These are phyloP conservation scores for Talaromyces sp. DNA, from an alignment of 2,329 filamentous ascomycete species.

Conservation along the genomic window DNA sequence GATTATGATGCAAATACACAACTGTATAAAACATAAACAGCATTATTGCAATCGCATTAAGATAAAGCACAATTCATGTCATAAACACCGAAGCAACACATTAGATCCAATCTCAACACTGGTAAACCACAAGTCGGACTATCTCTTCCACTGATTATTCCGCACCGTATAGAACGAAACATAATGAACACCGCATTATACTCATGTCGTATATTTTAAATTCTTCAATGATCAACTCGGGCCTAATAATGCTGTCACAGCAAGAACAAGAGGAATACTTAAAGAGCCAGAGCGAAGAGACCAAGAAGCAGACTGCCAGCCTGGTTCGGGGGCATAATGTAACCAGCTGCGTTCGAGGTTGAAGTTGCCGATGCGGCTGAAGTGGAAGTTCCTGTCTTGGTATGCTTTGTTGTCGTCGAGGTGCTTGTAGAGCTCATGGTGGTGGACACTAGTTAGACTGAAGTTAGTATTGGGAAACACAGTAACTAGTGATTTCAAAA, in stretches of 20 bases:
- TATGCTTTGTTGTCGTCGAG: conserved; percentile 21
- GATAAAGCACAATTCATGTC: conserved; percentile 6
- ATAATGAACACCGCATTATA: conserved; percentile 1
- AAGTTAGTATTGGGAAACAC: conserved; percentile 10
- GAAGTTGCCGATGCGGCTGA: conserved; percentile 24
- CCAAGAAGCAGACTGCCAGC: conserved; percentile 33
- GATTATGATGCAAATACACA: background rate
- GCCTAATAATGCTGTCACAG: background rate
- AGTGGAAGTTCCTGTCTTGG: conserved; percentile 21
- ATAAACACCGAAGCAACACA: conserved; percentile 10
- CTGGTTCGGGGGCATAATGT: conserved; percentile 30
- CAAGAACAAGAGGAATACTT: background rate
- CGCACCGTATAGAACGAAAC: background rate
- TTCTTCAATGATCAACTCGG: background rate
- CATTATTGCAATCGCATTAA: conserved; percentile 17
- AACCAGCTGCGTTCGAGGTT: conserved; percentile 30
- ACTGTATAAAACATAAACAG: background rate
- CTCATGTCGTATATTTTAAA: conserved; percentile 1
- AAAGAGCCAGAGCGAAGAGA: conserved; percentile 31
- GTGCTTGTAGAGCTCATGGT: conserved; percentile 21
- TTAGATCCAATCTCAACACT: conserved; percentile 7
- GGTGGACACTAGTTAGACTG: conserved; percentile 8
- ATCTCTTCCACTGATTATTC: background rate
- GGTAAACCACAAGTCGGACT: background rate
- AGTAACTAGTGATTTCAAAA: background rate